These are phyloP conservation scores for Fusarium dimerum DNA, from an alignment of 2,329 filamentous ascomycete species.

Conservation along the genomic window DNA sequence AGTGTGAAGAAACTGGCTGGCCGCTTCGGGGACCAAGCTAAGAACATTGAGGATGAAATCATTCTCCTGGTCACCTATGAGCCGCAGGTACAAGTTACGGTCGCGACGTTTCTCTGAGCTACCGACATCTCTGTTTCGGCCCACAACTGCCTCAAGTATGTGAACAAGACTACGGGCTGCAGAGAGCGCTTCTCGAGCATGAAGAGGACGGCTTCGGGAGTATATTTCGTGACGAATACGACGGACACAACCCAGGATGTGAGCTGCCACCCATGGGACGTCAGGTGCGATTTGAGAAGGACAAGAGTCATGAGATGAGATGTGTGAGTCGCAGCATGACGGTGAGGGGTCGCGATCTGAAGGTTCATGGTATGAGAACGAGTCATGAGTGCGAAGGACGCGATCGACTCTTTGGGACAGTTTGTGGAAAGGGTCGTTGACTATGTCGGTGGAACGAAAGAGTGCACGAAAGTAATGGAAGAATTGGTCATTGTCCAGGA, in stretches of 20 bases:
- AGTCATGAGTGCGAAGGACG: conserved; percentile 47
- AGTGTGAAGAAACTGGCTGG: conserved; percentile 44
- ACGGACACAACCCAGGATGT: conserved; percentile 44
- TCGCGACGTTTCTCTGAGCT: conserved; percentile 30
- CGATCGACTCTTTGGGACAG: conserved; percentile 49
- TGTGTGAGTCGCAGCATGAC: too few species aligned
- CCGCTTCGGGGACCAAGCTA: conserved; percentile 43
- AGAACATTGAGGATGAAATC: conserved; percentile 50
- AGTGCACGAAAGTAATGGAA: conserved; percentile 53
- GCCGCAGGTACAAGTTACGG: conserved; percentile 49
- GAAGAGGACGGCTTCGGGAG: conserved; percentile 39
- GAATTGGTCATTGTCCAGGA: conserved; percentile 55
- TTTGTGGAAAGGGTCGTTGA: conserved; percentile 49
- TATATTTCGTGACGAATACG: conserved; percentile 47
- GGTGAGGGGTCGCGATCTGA: too few species aligned
- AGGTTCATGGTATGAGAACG: conserved; percentile 22
- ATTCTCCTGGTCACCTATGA: conserved; percentile 46
- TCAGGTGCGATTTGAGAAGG: conserved; percentile 36
- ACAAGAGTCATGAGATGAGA: not conserved
- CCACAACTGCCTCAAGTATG: conserved; percentile 47
- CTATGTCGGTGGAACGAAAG: conserved; percentile 44
- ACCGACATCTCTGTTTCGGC: conserved; percentile 41
- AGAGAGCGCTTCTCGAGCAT: conserved; percentile 40
- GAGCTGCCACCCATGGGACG: conserved; percentile 51
- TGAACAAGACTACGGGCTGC: conserved; percentile 50